Percentiles rank a stretch among this genome's conserved stretches.
Evolutionary conservation across 2,329 filamentous ascomycete species (phyloP).

Genomic region (Colletotrichum sp.): DNA sequence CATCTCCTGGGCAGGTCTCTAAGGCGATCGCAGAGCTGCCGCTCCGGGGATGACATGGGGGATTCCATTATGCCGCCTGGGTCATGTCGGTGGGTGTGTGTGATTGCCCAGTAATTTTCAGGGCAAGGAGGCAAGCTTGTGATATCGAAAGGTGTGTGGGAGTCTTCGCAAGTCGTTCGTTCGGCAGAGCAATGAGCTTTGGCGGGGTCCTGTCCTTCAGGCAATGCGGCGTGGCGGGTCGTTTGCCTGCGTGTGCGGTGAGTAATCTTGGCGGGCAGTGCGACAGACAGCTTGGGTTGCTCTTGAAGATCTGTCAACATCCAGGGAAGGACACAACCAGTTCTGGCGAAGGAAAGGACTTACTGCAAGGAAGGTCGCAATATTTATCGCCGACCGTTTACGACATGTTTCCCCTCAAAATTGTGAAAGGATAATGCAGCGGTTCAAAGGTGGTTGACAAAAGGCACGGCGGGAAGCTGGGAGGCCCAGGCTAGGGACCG

Average conservation of each 20-base stretch:
- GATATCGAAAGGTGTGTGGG: neutral
- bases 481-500: neutral
- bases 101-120: neutral
- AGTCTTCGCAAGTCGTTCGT: neutral
- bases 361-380: neutral
- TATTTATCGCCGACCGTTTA: neutral
- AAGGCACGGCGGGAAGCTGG: neutral
- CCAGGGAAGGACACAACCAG: neutral
- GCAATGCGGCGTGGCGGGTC: slow-evolving; percentile 1
- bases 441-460: neutral
- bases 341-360: neutral
- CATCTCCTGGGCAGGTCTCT: slow-evolving; percentile 76
- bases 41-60: slow-evolving; percentile 70
- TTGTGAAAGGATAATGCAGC: neutral
- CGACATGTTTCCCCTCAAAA: neutral
- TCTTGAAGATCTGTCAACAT: neutral
- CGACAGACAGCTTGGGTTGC: neutral
- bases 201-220: slow-evolving; percentile 14
- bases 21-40: slow-evolving; percentile 82
- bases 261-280: slow-evolving; percentile 1
- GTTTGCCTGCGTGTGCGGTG: slow-evolving; percentile 10
- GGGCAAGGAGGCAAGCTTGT: neutral
- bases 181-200: slow-evolving; percentile 9
- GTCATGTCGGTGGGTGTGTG: slow-evolving; percentile 6
- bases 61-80: slow-evolving; percentile 48